These are phyloP conservation scores for Zygosaccharomyces lentus DNA, from an alignment of 805 yeast species.

Conservation along the genomic window DNA sequence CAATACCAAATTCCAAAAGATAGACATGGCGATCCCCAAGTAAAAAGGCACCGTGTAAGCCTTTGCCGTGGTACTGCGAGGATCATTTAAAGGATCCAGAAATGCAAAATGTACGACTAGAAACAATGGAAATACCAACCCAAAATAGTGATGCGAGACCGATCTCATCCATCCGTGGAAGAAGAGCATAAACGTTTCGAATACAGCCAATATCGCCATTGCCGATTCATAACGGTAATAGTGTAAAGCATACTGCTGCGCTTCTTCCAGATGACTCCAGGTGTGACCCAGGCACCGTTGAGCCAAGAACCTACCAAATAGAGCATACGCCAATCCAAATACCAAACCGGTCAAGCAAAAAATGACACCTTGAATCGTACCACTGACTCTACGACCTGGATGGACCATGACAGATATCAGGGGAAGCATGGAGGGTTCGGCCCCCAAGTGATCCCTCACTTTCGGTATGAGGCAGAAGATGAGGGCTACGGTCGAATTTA, in stretches of 20 bases:
- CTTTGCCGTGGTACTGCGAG: constrained; percentile 35
- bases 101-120: constrained; percentile 49
- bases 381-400: constrained; percentile 48
- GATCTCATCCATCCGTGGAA: constrained; percentile 49
- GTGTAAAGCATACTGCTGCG: constrained; percentile 28
- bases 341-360: constrained; percentile 41
- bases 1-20: constrained; percentile 41
- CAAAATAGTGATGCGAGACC: constrained; percentile 44
- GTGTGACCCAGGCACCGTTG: constrained; percentile 35
- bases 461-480: constrained; percentile 40
- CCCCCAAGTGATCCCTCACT: constrained; percentile 36
- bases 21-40: constrained; percentile 42
- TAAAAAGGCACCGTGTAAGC: constrained; percentile 43
- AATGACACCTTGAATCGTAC: constrained; percentile 42
- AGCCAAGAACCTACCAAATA: constrained; percentile 42
- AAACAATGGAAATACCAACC: constrained; percentile 45
- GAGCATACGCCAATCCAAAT: constrained; percentile 41
- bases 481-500: constrained; percentile 41
- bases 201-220: constrained; percentile 41
- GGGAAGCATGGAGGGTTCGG: constrained; percentile 43
- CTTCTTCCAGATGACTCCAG: constrained; percentile 31
- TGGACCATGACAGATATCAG: constrained; percentile 45
- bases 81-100: constrained; percentile 33
- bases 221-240: constrained; percentile 38
- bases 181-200: constrained; percentile 45